phyloP scores from a whole-genome alignment of 306 rosid genomes.

The Sicyos edulis region DNA sequence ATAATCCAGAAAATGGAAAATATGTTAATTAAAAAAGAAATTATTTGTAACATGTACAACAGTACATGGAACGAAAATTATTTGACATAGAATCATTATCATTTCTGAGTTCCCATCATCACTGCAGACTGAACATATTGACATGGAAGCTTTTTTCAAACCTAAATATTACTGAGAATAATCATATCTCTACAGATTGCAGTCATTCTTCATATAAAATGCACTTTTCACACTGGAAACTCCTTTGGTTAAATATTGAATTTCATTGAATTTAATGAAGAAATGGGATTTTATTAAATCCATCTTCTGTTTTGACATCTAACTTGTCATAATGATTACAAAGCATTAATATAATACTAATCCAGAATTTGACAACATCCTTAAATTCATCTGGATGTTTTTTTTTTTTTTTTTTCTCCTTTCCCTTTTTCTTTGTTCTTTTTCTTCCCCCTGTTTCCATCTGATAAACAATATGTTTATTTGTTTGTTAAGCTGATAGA shows the following conservation, averaged over 20 bases:
- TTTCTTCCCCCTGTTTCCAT: conserved; percentile 3
- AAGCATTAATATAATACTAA: conserved; percentile 13
- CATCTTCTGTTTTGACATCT: conserved; percentile 20
- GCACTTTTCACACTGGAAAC: conserved; percentile 1
- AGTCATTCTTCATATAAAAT: background rate
- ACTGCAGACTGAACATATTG: background rate
- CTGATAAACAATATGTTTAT: too few relatives aligned
- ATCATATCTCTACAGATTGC: background rate
- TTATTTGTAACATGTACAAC: background rate
- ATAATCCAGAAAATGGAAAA: too few relatives aligned
- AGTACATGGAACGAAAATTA: background rate
- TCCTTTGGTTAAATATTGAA: background rate
- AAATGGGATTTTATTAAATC: conserved; percentile 19
- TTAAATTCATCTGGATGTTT: conserved; percentile 13
- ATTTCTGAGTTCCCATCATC: background rate
- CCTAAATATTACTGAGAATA: background rate
- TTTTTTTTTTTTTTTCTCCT: background rate
- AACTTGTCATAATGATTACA: conserved; percentile 16
- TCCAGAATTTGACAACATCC: conserved; percentile 16
- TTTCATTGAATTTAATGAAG: conserved; percentile 10
- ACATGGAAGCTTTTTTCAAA: background rate
- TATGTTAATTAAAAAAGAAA: too few relatives aligned
- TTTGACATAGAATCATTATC: background rate
- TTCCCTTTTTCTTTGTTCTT: background rate
- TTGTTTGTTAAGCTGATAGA: background rate